Evolutionary conservation across 371 early-diverging fungal species (phyloP).

Genomic region (Mucor indicus): DNA sequence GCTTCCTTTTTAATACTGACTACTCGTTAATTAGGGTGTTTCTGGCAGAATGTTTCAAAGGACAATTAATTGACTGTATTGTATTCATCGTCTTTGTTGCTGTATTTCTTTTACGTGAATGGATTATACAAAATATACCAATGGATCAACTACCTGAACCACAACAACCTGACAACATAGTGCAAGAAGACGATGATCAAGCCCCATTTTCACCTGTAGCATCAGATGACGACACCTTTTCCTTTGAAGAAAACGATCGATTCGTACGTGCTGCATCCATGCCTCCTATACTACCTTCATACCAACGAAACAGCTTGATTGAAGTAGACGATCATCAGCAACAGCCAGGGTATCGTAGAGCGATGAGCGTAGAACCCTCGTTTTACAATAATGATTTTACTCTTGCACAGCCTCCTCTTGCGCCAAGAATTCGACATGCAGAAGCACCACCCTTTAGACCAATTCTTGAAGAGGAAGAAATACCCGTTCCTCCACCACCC

Average conservation of each 20-base stretch:
- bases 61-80: conserved; percentile 76
- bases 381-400: background rate
- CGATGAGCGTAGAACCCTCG: background rate
- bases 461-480: conserved; percentile 10
- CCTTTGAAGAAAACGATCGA: background rate
- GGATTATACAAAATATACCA: conserved; percentile 80
- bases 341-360: background rate
- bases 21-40: conserved; percentile 52
- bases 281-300: conserved; percentile 6
- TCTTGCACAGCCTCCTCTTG: conserved; percentile 11
- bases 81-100: conserved; percentile 77
- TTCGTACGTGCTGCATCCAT: conserved; percentile 10
- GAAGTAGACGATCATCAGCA: too few species aligned
- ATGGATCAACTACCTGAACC: conserved; percentile 1
- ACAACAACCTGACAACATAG: background rate
- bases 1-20: conserved; percentile 5
- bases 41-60: conserved; percentile 83
- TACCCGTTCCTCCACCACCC: background rate
- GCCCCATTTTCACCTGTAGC: conserved; percentile 3
- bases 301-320: background rate
- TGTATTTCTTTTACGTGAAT: conserved; percentile 80
- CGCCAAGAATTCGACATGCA: conserved; percentile 16
- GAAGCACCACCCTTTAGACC: conserved; percentile 7
- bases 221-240: background rate
- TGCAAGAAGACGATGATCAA: background rate